Evolutionary conservation across 345 rosid genomes (phyloP).

Genomic region (Salix purpurea): DNA sequence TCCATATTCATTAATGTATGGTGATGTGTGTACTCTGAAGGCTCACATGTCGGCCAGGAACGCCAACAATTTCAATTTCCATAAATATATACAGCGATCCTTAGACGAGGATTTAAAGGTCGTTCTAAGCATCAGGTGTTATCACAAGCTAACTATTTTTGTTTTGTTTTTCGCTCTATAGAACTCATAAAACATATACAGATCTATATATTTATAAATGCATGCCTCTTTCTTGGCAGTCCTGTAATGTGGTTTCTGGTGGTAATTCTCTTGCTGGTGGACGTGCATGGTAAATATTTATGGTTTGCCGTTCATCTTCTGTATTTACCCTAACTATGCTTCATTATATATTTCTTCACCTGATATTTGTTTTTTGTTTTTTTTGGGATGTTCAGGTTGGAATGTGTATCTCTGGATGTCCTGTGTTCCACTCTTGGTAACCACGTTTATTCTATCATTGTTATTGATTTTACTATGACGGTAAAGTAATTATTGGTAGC

Average conservation of each 20-base stretch:
- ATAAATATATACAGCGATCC: slow-evolving; percentile 36
- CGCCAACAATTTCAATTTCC: slow-evolving; percentile 33
- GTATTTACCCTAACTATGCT: background rate
- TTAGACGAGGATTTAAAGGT: slow-evolving; percentile 39
- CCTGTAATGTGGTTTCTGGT: background rate
- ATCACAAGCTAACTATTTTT: background rate
- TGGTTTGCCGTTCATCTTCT: background rate
- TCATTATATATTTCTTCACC: background rate
- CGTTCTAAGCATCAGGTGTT: slow-evolving; percentile 15
- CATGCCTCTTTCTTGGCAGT: background rate
- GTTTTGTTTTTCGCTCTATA: background rate
- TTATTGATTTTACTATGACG: background rate
- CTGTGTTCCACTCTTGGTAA: background rate
- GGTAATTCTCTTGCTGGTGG: background rate
- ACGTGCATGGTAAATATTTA: background rate
- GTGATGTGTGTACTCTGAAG: background rate
- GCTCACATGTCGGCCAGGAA: slow-evolving; percentile 28
- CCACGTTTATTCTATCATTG: background rate
- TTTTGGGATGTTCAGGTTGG: background rate
- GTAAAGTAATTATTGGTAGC: background rate
- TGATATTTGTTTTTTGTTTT: background rate
- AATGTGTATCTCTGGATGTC: background rate
- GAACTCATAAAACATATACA: background rate
- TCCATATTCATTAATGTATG: background rate
- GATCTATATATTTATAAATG: background rate